Evolutionary conservation across 208 protist species (phyloP), one percentile per base, ranked within the genome.

Genomic region (Acanthamoeba triangularis): DNA sequence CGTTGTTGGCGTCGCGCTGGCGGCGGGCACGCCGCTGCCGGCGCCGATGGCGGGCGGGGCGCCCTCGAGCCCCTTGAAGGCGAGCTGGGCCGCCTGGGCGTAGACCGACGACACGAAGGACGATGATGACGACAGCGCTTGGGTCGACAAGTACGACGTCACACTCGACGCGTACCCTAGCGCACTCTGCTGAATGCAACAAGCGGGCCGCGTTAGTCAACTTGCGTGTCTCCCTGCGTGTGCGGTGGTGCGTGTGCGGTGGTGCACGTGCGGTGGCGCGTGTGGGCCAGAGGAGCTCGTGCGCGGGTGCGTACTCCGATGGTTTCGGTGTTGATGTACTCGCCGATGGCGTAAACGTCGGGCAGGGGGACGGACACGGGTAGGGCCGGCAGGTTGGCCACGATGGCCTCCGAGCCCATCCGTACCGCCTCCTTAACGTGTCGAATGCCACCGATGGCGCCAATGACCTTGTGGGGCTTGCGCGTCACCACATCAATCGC

Each of bases 381-480:
- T 3, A 72, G 2, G 10, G 65, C 65, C 65, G 65, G 65, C 65
- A 72, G 65, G 65, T 72, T 72, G 65, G 65, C 65, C 25, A 18
- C 65, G n/a, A 72, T 72, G n/a, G 65, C 65, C 65, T 72, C 65
- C n/a, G 65, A 72, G 65, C 65, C 65, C 65, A 72, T 7, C 30
- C 65, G 65, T 3, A 72, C 65, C n/a, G 65, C 65, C 65, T 72
- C 65, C 65, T 72, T 72, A 2, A 72, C 65, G 65, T 72, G 65
- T 23, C 65, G 25, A n/a, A 72, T 72, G n/a, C 65, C 65, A n/a
- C 65, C 65, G 11, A 72, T n/a, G 65, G 65, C 65, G n/a, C 65
- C 65, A 18, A 72, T 72, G n/a, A 72, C 65, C 65, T 72, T 72
- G n/a, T 72, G 65, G 11, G 65, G 65, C 65, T 72, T 72, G 65